A percentile compares a stretch with the other conserved stretches of the same genome.
Conservation (phyloP, 2,329 filamentous ascomycete genomes). For the Stagonosporopsis vannaccii region DNA sequence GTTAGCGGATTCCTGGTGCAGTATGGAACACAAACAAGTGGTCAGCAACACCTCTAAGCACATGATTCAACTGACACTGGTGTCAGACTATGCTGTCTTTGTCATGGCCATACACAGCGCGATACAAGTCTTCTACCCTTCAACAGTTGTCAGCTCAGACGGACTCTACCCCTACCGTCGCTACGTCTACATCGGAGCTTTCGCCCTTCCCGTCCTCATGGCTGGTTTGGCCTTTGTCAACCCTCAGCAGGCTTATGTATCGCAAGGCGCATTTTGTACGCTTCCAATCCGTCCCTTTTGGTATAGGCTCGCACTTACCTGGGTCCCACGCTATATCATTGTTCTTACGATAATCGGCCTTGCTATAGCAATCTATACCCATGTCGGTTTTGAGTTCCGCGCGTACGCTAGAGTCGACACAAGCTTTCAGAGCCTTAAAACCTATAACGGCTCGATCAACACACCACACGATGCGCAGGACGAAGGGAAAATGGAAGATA, state of each 20-base stretch:
- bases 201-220: conserved; percentile 66
- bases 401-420: conserved; percentile 37
- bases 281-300: conserved; percentile 71
- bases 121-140: conserved; percentile 72
- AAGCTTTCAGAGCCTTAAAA: conserved; percentile 19
- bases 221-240: conserved; percentile 70
- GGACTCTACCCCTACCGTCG: conserved; percentile 74
- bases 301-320: conserved; percentile 72
- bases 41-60: conserved; percentile 45
- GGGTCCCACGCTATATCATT: conserved; percentile 77
- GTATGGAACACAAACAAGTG: conserved; percentile 70
- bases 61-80: neutral
- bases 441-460: conserved; percentile 17
- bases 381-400: conserved; percentile 61
- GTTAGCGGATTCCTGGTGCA: conserved; percentile 72
- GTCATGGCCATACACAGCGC: conserved; percentile 77
- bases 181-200: conserved; percentile 64
- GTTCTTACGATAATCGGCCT: conserved; percentile 69
- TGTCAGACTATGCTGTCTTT: conserved; percentile 70
- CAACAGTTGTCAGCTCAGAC: conserved; percentile 56
- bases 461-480: conserved; percentile 3
- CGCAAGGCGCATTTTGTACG: conserved; percentile 73
- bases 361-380: conserved; percentile 74
- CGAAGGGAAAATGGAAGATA: conserved; percentile 9
- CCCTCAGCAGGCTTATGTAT: conserved; percentile 62